Percentiles rank a stretch among this genome's conserved stretches.
These are phyloP conservation scores for Rhizopogon sp. DNA, from an alignment of 768 basidiomycete species.

Conservation along the genomic window DNA sequence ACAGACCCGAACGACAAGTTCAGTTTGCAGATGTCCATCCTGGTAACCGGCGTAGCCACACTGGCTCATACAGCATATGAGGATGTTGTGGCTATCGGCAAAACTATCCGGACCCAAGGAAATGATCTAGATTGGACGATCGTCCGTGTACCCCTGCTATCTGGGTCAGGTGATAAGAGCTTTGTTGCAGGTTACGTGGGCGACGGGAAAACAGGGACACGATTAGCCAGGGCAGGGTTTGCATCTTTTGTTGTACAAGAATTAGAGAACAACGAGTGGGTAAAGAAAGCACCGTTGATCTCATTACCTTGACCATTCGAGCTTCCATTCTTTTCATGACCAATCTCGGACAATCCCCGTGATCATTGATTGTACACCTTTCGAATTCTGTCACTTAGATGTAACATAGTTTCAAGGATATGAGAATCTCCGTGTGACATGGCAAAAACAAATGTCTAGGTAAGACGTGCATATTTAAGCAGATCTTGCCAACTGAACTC, in stretches of 20 bases:
- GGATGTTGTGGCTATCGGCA: slow-evolving; percentile 62
- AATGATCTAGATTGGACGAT: slow-evolving; percentile 64
- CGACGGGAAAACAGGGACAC: slow-evolving; percentile 47
- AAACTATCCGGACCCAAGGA: slow-evolving; percentile 44
- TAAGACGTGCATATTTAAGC: slow-evolving; percentile 41
- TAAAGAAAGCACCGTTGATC: slow-evolving; percentile 36
- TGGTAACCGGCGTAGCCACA: slow-evolving; percentile 33
- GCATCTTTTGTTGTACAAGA: slow-evolving; percentile 58
- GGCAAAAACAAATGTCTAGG: slow-evolving; percentile 2
- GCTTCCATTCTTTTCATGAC: background rate
- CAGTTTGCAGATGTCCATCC: slow-evolving; percentile 31
- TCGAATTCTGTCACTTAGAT: too few species aligned
- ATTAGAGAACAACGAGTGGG: slow-evolving; percentile 55
- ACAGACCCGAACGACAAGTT: slow-evolving; percentile 55
- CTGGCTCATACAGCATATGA: slow-evolving; percentile 56
- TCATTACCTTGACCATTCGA: slow-evolving; percentile 20
- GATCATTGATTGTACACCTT: background rate
- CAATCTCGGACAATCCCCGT: background rate
- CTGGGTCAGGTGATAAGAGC: slow-evolving; percentile 38
- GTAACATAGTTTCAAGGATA: background rate
- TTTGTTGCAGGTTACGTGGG: slow-evolving; percentile 64
- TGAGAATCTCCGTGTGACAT: background rate
- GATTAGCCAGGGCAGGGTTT: slow-evolving; percentile 53
- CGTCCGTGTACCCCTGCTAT: slow-evolving; percentile 61
- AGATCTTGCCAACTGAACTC: slow-evolving; percentile 83